phyloP scores from a whole-genome alignment of 2,329 filamentous ascomycete species.

The Acrodontium crateriforme region DNA sequence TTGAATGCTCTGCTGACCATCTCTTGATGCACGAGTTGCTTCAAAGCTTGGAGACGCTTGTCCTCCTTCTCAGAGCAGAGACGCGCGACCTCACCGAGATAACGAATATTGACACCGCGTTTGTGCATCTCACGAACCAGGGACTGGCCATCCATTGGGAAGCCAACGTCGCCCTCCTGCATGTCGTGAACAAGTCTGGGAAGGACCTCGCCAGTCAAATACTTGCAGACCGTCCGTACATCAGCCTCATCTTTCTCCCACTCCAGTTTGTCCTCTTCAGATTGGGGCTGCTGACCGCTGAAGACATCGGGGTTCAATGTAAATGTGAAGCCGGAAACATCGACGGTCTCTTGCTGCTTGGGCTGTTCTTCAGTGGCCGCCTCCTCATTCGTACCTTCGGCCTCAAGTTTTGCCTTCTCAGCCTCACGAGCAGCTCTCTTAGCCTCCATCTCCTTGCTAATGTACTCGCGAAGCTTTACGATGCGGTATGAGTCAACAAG shows the following conservation, averaged over 20 bases:
- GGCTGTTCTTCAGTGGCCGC: constrained; percentile 16
- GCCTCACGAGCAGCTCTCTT: constrained; percentile 30
- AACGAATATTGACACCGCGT: constrained; percentile 91
- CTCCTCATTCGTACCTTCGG: constrained; percentile 11
- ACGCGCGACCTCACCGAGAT: constrained; percentile 74
- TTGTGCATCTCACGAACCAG: constrained; percentile 83
- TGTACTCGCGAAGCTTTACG: constrained; percentile 76
- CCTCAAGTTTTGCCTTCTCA: constrained; percentile 10
- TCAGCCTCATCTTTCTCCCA: constrained; percentile 75
- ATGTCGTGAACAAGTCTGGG: constrained; percentile 79
- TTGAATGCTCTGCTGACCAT: constrained; percentile 96
- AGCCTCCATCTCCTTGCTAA: constrained; percentile 62
- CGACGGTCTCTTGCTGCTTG: constrained; percentile 51
- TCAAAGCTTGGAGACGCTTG: constrained; percentile 61
- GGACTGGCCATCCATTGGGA: constrained; percentile 96
- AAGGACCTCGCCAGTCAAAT: constrained; percentile 62
- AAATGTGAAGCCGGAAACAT: constrained; percentile 77
- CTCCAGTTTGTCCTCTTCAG: constrained; percentile 75
- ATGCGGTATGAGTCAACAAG: constrained; percentile 77
- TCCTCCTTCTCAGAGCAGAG: constrained; percentile 45
- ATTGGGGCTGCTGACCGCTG: constrained; percentile 81
- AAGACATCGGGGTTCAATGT: constrained; percentile 90
- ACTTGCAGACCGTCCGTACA: constrained; percentile 70
- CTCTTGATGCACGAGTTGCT: constrained; percentile 68
- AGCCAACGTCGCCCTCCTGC: constrained; percentile 83